Conservation (phyloP, 805 yeast genomes). For the Wickerhamomyces queroliae region DNA sequence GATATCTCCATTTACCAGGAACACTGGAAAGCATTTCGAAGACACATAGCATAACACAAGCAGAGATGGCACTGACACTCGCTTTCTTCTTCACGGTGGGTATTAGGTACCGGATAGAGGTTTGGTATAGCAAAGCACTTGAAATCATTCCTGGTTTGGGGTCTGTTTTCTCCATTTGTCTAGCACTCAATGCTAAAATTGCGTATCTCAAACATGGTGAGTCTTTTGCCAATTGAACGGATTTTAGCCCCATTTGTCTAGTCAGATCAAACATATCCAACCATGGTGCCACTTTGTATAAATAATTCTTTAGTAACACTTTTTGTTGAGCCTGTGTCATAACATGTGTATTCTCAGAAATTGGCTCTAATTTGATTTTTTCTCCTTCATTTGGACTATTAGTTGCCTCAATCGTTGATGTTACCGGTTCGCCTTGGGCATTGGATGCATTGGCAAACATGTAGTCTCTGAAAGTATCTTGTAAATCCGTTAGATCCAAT, state of each 20-base stretch:
- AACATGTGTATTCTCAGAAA: constrained; percentile 12
- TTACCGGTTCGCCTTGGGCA: constrained; percentile 7
- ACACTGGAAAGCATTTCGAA: constrained; percentile 37
- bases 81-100: constrained; percentile 28
- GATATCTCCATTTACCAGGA: constrained; percentile 33
- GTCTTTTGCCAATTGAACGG: constrained; percentile 34
- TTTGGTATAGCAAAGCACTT: constrained; percentile 28
- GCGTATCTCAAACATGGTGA: constrained; percentile 26
- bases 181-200: constrained; percentile 27
- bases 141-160: neutral
- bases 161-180: constrained; percentile 26
- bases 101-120: constrained; percentile 26
- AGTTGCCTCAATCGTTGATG: constrained; percentile 4
- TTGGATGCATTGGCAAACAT: constrained; percentile 32
- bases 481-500: constrained; percentile 25
- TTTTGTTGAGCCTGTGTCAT: constrained; percentile 28
- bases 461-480: constrained; percentile 31
- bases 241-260: constrained; percentile 27
- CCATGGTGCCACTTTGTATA: constrained; percentile 34
- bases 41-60: constrained; percentile 36
- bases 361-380: neutral
- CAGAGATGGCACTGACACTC: constrained; percentile 24
- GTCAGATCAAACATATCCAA: constrained; percentile 32
- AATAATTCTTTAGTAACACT: constrained; percentile 25
- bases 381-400: constrained; percentile 2